Evolutionary conservation across 371 early-diverging fungal species (phyloP), one percentile per base, ranked within the genome.

Genomic region (Haplosporangium sp.): DNA sequence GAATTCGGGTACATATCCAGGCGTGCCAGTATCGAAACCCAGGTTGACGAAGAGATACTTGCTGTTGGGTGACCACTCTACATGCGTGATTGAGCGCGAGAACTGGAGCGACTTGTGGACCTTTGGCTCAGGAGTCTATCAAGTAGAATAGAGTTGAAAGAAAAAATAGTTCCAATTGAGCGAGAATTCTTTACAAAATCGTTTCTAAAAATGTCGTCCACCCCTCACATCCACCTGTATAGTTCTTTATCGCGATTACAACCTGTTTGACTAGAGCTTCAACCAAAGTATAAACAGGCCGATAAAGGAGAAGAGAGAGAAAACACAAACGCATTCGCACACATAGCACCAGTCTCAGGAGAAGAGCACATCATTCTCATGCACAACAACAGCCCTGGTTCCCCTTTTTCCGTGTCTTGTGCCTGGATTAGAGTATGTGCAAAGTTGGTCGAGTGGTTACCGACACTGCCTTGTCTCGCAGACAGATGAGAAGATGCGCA

Each of bases 61-160:
- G 67, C 76, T 70, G 48, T 75, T 67, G 5, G 76, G 67, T 0
- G 70, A 66, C 76, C 76, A 75, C 18, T 69, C 67, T 11, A 66
- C 66, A 57, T 69, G 59, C 9, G 70, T 75, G 20, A 75, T 62
- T 5, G 76, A 61, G 10, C 70, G 76, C 23, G 58, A 1, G 56
- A 62, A 75, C 47, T 59, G 62, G 38, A 75, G 40, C 14, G 66
- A 54, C 55, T 63, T 66, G 59, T 63, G 55, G 6, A 70, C 48
- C 11, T 37, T 62, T 50, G 76, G 76, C 23, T 75, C 76, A 16
- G 62, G 60, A 1, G 70, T 62, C 76, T 75, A 45, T 58, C 13
- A 7, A 42, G 36, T 13, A 0, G n/a, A 13, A 29, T 11, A 60
- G 38, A 60, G 50, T 11, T 38, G 50, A 56, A 20, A 41, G 40